These are phyloP conservation scores for Chalciporus chontae DNA, from an alignment of 768 basidiomycete species.

Conservation along the genomic window DNA sequence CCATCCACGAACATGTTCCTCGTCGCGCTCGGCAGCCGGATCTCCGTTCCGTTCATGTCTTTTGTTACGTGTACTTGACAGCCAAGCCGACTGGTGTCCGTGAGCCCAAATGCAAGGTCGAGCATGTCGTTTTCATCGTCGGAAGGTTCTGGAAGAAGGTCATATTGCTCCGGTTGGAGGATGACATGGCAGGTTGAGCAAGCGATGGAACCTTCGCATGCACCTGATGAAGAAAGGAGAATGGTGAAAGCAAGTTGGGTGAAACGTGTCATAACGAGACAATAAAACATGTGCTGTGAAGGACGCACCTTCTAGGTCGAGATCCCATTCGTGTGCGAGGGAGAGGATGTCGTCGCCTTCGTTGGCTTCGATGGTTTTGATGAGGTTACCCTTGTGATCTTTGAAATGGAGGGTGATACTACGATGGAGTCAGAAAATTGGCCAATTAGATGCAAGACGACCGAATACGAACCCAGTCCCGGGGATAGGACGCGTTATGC, in stretches of 20 bases:
- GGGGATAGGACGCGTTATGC: constrained; percentile 55
- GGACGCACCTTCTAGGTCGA: constrained; percentile 86
- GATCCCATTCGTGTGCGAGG: constrained; percentile 91
- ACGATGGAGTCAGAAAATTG: constrained; percentile 1
- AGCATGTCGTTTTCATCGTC: constrained; percentile 99
- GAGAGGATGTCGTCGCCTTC: constrained; percentile 92
- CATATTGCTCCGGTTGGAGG: constrained; percentile 60
- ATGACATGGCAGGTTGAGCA: constrained; percentile 99
- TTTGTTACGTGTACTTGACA: constrained; percentile 77
- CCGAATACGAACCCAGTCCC: constrained; percentile 58
- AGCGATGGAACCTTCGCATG: constrained; percentile 94
- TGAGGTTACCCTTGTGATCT: constrained; percentile 76
- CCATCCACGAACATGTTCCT: constrained; percentile 97
- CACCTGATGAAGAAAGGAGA: constrained; percentile 50
- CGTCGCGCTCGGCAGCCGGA: constrained; percentile 86
- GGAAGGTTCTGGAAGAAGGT: constrained; percentile 85
- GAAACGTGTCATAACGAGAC: not conserved
- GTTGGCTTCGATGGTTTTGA: constrained; percentile 88
- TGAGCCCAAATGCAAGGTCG: constrained; percentile 95
- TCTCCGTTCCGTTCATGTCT: constrained; percentile 81
- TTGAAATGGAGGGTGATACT: constrained; percentile 91
- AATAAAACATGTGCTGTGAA: not conserved
- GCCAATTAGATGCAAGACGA: not conserved
- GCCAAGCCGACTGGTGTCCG: constrained; percentile 84
- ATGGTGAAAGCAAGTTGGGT: not conserved